Conservation (phyloP, 805 yeast species). For the Schwanniomyces polymorphus region DNA sequence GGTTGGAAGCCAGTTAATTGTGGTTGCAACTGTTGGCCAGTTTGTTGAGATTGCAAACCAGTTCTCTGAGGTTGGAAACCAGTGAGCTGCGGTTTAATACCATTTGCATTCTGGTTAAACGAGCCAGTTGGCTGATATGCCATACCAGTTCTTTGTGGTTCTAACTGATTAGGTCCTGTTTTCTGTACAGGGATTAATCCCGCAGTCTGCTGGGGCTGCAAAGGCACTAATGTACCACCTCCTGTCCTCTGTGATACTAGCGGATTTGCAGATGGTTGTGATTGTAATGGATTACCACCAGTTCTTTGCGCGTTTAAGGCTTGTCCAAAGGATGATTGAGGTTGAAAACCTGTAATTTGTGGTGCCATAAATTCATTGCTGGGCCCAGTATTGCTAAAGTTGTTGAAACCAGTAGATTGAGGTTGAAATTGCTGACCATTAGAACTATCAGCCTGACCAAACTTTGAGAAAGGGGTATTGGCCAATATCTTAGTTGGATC, state of each 20-base stretch:
- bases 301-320: conserved; percentile 8
- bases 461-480: conserved; percentile 44
- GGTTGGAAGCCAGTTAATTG: conserved; percentile 14
- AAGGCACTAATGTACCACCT: conserved; percentile 43
- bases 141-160: conserved; percentile 17
- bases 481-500: conserved; percentile 40
- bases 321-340: conserved; percentile 35
- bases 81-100: conserved; percentile 8
- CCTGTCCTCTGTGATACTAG: conserved; percentile 45
- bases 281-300: conserved; percentile 16
- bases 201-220: conserved; percentile 72
- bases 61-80: conserved; percentile 42
- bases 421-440: conserved; percentile 8
- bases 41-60: conserved; percentile 10
- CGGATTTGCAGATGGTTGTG: conserved; percentile 18
- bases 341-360: conserved; percentile 31
- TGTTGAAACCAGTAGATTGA: conserved; percentile 30
- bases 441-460: conserved; percentile 13
- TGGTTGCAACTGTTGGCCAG: too few species aligned
- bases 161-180: conserved; percentile 25
- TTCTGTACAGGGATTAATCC: conserved; percentile 51
- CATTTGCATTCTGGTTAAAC: conserved; percentile 15
- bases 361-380: conserved; percentile 7
- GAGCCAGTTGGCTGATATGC: conserved; percentile 26
- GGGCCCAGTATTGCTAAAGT: conserved; percentile 8